These are phyloP conservation scores for Beauveria australis DNA, from an alignment of 2,329 filamentous ascomycete species.

Conservation along the genomic window DNA sequence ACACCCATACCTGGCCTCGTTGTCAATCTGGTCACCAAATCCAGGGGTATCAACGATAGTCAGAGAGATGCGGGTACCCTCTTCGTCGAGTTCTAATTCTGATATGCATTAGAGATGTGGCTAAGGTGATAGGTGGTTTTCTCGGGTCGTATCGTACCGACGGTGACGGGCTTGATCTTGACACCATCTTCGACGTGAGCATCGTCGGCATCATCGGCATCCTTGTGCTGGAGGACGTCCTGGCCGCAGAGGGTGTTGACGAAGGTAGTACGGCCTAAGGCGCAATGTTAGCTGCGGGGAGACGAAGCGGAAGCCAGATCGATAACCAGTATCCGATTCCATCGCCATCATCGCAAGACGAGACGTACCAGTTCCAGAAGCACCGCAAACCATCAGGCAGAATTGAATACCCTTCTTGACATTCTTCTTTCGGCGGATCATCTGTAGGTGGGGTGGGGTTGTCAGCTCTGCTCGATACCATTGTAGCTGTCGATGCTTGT, in stretches of 20 bases:
- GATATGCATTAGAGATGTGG: slow-evolving; percentile 15
- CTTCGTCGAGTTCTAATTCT: slow-evolving; percentile 95
- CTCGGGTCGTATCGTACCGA: slow-evolving; percentile 53
- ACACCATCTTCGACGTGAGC: slow-evolving; percentile 95
- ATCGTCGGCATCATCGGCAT: slow-evolving; percentile 79
- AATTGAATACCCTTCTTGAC: slow-evolving; percentile 99
- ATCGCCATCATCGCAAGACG: not conserved
- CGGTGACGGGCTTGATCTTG: slow-evolving; percentile 96
- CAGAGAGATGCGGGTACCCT: slow-evolving; percentile 94
- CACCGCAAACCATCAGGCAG: slow-evolving; percentile 99
- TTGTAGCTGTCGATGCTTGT: not conserved
- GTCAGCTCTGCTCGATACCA: not conserved
- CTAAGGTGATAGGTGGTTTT: slow-evolving; percentile 16
- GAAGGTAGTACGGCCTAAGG: slow-evolving; percentile 86
- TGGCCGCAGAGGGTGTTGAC: slow-evolving; percentile 99
- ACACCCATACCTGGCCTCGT: slow-evolving; percentile 74
- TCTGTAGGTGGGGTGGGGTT: slow-evolving; percentile 47
- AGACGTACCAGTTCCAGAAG: slow-evolving; percentile 86
- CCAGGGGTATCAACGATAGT: slow-evolving; percentile 98
- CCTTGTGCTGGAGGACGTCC: slow-evolving; percentile 82
- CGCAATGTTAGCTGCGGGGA: not conserved
- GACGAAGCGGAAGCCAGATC: not conserved
- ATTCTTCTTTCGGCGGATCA: slow-evolving; percentile 99
- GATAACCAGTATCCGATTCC: not conserved
- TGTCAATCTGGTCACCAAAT: slow-evolving; percentile 98